Percentiles rank a stretch among this genome's conserved stretches.
These are phyloP conservation scores for Pisolithus tinctorius DNA, from an alignment of 768 basidiomycete genomes.

Conservation along the genomic window DNA sequence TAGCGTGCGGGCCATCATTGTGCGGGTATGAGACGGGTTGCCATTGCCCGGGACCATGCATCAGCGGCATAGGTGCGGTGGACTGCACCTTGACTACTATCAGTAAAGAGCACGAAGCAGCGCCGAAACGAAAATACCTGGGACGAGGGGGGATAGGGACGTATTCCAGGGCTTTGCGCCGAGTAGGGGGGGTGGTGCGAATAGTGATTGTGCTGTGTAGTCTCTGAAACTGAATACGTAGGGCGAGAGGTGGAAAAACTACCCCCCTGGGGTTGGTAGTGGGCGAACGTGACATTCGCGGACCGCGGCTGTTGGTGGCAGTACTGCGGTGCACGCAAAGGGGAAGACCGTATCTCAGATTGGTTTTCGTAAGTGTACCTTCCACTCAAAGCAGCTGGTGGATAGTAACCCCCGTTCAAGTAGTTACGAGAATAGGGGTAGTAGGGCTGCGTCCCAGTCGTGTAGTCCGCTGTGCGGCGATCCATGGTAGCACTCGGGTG, in stretches of 20 bases:
- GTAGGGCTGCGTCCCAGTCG: conserved; percentile 8
- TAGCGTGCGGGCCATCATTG: conserved; percentile 10
- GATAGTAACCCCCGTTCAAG: conserved; percentile 11
- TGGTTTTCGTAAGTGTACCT: conserved; percentile 20
- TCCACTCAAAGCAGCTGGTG: conserved; percentile 8
- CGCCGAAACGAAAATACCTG: conserved; percentile 12
- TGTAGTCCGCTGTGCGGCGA: conserved; percentile 6
- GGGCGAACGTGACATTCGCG: conserved; percentile 28
- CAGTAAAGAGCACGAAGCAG: background rate
- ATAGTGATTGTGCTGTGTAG: conserved; percentile 14
- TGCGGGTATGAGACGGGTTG: conserved; percentile 19
- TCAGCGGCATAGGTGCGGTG: conserved; percentile 7
- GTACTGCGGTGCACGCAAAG: conserved; percentile 13
- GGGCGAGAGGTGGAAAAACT: conserved; percentile 30
- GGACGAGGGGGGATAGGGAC: conserved; percentile 19
- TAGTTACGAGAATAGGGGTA: conserved; percentile 16
- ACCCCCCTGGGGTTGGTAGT: conserved; percentile 32
- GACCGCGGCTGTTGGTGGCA: conserved; percentile 15
- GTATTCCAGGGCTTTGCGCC: conserved; percentile 8
- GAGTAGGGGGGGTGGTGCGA: conserved; percentile 13
- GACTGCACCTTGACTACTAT: conserved; percentile 6
- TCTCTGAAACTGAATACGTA: conserved; percentile 20
- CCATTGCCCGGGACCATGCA: conserved; percentile 20
- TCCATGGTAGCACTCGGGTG: conserved; percentile 4
- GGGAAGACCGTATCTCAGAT: conserved; percentile 10